phyloP scores from a whole-genome alignment of 169 alveolate species.

The Eimeria sp. region DNA sequence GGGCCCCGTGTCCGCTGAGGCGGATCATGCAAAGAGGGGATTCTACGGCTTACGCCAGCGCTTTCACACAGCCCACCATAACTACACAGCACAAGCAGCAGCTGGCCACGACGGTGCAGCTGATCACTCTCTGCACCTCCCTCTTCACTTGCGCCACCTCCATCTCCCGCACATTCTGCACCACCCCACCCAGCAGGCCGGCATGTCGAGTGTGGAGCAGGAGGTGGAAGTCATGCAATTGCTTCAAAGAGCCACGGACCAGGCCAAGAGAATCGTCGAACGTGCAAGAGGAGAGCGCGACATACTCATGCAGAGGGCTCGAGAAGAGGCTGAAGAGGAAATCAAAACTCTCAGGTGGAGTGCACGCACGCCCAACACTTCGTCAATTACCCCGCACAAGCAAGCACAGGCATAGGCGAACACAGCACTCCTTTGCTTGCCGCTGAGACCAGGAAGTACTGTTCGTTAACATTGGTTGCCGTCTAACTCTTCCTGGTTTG shows the following conservation, averaged over 20 bases:
- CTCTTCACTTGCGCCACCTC: constrained; percentile 29
- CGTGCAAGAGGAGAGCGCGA: constrained; percentile 60
- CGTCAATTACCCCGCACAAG: not conserved
- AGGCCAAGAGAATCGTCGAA: constrained; percentile 40
- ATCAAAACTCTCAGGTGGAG: constrained; percentile 29
- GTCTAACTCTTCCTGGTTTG: not conserved
- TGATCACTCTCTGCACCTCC: constrained; percentile 32
- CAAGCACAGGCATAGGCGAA: not conserved
- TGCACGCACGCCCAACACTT: not conserved
- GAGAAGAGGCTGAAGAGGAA: constrained; percentile 65
- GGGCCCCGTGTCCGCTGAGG: not conserved
- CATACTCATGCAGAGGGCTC: constrained; percentile 29
- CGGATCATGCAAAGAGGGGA: constrained; percentile 4
- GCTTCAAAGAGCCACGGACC: constrained; percentile 47
- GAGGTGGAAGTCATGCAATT: constrained; percentile 38
- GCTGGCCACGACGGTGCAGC: not conserved
- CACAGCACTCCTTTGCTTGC: not conserved
- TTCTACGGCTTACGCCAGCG: constrained; percentile 37
- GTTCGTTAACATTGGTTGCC: not conserved
- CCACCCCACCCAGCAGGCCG: constrained; percentile 6
- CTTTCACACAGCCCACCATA: constrained; percentile 11
- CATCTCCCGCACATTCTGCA: constrained; percentile 55
- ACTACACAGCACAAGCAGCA: not conserved
- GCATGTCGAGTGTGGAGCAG: not conserved
- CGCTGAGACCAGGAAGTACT: not conserved